Evolutionary conservation across 2,329 filamentous ascomycete genomes (phyloP).

Genomic region (Neofusicoccum sp.): DNA sequence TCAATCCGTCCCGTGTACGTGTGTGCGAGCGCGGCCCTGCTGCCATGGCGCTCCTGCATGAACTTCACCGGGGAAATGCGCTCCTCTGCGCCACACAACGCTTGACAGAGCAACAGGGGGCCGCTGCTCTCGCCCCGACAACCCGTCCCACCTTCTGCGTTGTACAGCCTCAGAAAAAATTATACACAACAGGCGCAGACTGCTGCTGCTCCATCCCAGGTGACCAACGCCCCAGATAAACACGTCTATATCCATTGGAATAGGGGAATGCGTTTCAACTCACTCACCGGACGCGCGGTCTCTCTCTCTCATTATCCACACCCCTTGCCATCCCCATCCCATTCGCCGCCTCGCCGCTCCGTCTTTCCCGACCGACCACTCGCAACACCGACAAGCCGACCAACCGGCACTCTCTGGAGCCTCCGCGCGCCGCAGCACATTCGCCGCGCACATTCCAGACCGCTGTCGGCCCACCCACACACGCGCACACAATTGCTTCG

Average conservation of each 20-base stretch:
- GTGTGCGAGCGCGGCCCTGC: background rate
- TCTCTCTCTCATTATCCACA: background rate
- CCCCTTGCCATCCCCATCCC: background rate
- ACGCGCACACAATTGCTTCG: too few relatives aligned
- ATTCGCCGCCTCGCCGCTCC: background rate
- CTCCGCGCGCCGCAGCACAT: too few relatives aligned
- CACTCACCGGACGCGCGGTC: too few relatives aligned
- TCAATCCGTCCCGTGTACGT: background rate
- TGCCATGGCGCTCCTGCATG: slow-evolving; percentile 2
- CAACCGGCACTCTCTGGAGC: too few relatives aligned
- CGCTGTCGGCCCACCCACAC: too few relatives aligned
- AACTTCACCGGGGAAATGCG: background rate
- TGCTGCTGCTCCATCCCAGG: slow-evolving; percentile 8
- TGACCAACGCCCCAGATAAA: slow-evolving; percentile 14
- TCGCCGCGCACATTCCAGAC: too few relatives aligned
- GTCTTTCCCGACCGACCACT: background rate
- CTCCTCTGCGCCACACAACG: background rate
- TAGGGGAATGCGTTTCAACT: too few relatives aligned
- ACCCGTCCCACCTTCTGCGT: background rate
- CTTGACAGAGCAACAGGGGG: slow-evolving; percentile 8
- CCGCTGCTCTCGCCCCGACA: background rate
- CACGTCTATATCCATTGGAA: background rate
- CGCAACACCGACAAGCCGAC: too few relatives aligned
- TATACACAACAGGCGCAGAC: slow-evolving; percentile 2
- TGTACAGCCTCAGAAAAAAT: background rate